These are phyloP conservation scores for Elaeis guineensis DNA, from an alignment of 176 grass and related monocot genomes.

Conservation along the genomic window DNA sequence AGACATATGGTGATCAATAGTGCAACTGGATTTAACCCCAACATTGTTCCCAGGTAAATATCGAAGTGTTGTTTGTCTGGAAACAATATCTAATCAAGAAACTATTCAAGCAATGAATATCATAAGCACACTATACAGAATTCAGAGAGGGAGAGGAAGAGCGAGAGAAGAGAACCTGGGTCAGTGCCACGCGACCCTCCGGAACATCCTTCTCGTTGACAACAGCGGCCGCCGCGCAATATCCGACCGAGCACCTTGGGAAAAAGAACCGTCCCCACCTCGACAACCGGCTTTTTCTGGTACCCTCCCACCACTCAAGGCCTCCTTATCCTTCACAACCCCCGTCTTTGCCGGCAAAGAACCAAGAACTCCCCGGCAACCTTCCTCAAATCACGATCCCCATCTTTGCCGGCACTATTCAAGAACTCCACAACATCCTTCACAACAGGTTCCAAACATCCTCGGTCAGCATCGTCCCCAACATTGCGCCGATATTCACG, in stretches of 20 bases:
- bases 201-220: too few relatives aligned
- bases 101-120: constrained; percentile 15
- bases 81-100: not conserved
- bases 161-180: too few relatives aligned
- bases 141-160: too few relatives aligned
- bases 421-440: constrained; percentile 1
- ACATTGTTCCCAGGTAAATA: not conserved
- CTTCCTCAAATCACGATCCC: constrained; percentile 32
- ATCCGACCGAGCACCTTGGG: constrained; percentile 69
- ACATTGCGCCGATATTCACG: constrained; percentile 62
- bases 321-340: constrained; percentile 23
- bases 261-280: constrained; percentile 64
- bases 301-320: constrained; percentile 1
- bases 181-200: too few relatives aligned
- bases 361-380: constrained; percentile 5
- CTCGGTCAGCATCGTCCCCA: constrained; percentile 39
- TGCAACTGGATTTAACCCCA: too few relatives aligned
- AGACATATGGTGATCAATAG: too few relatives aligned
- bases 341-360: constrained; percentile 36
- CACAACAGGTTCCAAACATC: constrained; percentile 32
- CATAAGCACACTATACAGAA: too few relatives aligned
- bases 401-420: constrained; percentile 29
- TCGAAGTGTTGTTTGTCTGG: not conserved
- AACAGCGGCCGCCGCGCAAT: constrained; percentile 68
- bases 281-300: constrained; percentile 39